phyloP scores from a whole-genome alignment of 2,329 filamentous ascomycete species.

The Nemania abortiva region DNA sequence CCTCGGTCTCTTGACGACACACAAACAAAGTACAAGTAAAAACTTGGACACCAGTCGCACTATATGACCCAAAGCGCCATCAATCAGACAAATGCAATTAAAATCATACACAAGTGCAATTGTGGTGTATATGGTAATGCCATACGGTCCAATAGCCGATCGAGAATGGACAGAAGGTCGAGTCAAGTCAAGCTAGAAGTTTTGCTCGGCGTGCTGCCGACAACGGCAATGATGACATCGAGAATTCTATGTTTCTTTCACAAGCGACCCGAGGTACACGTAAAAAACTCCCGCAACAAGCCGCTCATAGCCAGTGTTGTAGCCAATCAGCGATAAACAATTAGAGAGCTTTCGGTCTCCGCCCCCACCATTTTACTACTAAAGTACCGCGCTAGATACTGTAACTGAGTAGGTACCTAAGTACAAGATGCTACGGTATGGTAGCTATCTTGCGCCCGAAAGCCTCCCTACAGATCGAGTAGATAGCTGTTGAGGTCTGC shows the following conservation, averaged over 20 bases:
- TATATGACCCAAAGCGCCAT: slow-evolving; percentile 10
- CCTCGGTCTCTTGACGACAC: background rate
- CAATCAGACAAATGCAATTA: background rate
- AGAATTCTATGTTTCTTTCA: slow-evolving; percentile 12
- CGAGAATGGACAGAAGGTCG: background rate
- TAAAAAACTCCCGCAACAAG: slow-evolving; percentile 25
- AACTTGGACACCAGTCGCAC: slow-evolving; percentile 1
- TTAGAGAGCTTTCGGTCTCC: slow-evolving; percentile 27
- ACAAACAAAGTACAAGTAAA: background rate
- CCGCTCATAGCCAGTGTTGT: slow-evolving; percentile 14
- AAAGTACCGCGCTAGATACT: background rate
- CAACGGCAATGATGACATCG: slow-evolving; percentile 42
- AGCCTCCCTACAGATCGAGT: too few relatives aligned
- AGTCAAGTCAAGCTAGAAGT: slow-evolving; percentile 3
- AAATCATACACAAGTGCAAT: background rate
- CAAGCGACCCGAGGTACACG: slow-evolving; percentile 27
- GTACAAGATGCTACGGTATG: too few relatives aligned
- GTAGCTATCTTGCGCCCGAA: too few relatives aligned
- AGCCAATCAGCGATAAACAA: slow-evolving; percentile 33
- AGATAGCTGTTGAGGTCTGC: too few relatives aligned
- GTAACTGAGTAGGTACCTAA: too few relatives aligned
- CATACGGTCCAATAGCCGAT: slow-evolving; percentile 6
- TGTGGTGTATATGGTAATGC: background rate
- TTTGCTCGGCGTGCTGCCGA: slow-evolving; percentile 25
- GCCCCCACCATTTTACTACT: background rate